These are phyloP conservation scores for Mortierella sp. DNA, from an alignment of 371 early-diverging fungal genomes.

Conservation along the genomic window DNA sequence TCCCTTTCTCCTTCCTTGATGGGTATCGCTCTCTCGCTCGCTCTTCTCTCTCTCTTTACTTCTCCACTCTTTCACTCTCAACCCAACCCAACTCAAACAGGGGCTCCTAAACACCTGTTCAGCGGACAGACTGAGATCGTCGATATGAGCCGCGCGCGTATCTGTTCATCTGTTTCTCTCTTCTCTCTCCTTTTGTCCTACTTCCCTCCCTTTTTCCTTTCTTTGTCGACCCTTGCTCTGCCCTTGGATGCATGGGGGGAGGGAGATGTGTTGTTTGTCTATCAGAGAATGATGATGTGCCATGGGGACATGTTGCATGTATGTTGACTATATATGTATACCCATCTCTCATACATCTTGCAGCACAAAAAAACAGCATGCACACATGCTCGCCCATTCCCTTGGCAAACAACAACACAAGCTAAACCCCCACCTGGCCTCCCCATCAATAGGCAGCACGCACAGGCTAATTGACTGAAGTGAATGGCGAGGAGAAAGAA, in stretches of 20 bases:
- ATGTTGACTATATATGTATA: neutral
- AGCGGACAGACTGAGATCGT: conserved; percentile 8
- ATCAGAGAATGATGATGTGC: neutral
- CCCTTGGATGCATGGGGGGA: neutral
- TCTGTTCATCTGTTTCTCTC: conserved; percentile 8
- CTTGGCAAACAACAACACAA: neutral
- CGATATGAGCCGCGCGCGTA: neutral
- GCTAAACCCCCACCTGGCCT: neutral
- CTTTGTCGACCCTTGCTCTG: neutral
- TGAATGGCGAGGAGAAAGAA: neutral
- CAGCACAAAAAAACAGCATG: neutral
- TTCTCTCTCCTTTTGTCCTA: neutral
- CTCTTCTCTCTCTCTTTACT: neutral
- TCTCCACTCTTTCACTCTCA: neutral
- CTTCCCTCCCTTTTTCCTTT: neutral
- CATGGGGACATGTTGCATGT: conserved; percentile 4
- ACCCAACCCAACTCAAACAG: neutral
- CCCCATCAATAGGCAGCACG: neutral
- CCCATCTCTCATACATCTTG: no score
- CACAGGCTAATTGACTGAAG: neutral
- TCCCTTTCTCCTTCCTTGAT: neutral
- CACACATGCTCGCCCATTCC: neutral
- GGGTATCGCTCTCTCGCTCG: neutral
- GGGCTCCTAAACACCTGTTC: neutral
- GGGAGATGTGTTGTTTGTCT: neutral